Conservation (phyloP, 169 alveolate genomes). For the Eimeria tenella region DNA sequence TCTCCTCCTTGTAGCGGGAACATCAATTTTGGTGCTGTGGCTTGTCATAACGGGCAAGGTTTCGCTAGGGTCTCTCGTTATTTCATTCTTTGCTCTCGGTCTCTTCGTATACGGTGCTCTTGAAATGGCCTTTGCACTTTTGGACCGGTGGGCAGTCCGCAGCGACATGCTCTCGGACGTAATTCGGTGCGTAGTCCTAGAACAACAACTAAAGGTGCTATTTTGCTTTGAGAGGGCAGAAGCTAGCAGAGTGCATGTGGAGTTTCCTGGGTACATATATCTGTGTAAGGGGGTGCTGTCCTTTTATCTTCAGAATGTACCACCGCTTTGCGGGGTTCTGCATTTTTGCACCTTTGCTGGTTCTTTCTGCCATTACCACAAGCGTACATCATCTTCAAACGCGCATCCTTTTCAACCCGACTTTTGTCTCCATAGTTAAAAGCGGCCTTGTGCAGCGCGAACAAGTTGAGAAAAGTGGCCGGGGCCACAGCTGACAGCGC, state of each 20-base stretch:
- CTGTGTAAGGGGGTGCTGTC: background rate
- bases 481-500: constrained; percentile 48
- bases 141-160: constrained; percentile 81
- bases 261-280: too few relatives aligned
- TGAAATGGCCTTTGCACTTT: constrained; percentile 69
- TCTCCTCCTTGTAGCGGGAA: constrained; percentile 36
- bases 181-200: constrained; percentile 54
- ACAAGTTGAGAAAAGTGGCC: constrained; percentile 75
- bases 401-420: constrained; percentile 76
- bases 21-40: constrained; percentile 40
- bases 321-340: constrained; percentile 75
- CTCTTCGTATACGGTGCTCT: constrained; percentile 70
- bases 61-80: constrained; percentile 61
- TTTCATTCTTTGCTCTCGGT: constrained; percentile 56
- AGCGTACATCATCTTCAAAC: constrained; percentile 77
- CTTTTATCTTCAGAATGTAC: constrained; percentile 42
- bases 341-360: constrained; percentile 61
- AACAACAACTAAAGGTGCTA: too few relatives aligned
- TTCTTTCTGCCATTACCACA: constrained; percentile 63
- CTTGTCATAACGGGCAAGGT: constrained; percentile 52
- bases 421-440: constrained; percentile 76
- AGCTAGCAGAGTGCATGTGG: too few relatives aligned
- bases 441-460: constrained; percentile 80
- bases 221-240: too few relatives aligned
- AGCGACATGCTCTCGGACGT: constrained; percentile 76